Conservation (phyloP, 345 rosid genomes). For the Cochlearia excelsa region DNA sequence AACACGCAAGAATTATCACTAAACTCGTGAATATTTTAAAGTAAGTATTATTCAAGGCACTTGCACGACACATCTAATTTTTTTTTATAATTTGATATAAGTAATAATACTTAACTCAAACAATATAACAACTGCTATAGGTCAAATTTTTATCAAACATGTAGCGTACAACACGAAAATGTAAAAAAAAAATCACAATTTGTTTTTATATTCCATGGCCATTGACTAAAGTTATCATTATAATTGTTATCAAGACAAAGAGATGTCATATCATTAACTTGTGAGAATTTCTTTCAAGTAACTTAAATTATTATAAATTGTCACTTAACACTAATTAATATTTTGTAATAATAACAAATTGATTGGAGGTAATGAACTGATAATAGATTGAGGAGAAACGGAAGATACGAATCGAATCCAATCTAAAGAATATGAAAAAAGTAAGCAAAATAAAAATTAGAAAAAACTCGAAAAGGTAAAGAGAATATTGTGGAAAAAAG, state of each 20-base stretch:
- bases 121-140: background rate
- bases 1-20: conserved; percentile 3
- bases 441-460: background rate
- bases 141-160: background rate
- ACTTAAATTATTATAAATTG: background rate
- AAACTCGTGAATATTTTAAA: conserved; percentile 39
- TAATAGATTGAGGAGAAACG: conserved; percentile 21
- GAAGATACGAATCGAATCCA: conserved; percentile 38
- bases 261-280: too few relatives aligned
- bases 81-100: background rate
- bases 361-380: conserved; percentile 9
- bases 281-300: background rate
- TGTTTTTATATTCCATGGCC: background rate
- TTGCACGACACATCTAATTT: conserved; percentile 8
- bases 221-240: too few relatives aligned
- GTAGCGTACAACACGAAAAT: background rate
- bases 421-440: conserved; percentile 28
- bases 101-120: background rate
- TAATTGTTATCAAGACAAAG: too few relatives aligned
- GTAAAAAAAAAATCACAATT: too few relatives aligned
- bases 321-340: background rate
- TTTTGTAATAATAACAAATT: background rate
- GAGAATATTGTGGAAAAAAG: conserved; percentile 29
- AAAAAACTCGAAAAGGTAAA: background rate
- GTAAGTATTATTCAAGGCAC: conserved; percentile 28